phyloP scores from a whole-genome alignment of 1,139 yeast genomes.

The Pneumocystis murina region DNA sequence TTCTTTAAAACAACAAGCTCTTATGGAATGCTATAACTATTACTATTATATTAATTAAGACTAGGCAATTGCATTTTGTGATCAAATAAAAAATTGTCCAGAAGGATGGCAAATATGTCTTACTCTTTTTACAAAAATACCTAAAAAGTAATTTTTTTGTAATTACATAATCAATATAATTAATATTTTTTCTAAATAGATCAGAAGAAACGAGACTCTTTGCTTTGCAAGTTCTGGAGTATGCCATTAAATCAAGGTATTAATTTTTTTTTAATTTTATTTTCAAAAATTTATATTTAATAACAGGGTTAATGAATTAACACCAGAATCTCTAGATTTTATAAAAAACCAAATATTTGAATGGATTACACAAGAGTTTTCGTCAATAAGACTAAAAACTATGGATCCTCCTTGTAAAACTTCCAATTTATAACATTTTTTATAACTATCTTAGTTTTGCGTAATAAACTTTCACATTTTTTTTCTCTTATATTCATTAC shows the following conservation, averaged over 20 bases:
- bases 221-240: slow-evolving; percentile 66
- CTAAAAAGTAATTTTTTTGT: slow-evolving; percentile 14
- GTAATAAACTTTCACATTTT: slow-evolving; percentile 67
- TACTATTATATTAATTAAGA: slow-evolving; percentile 1
- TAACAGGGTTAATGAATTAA: slow-evolving; percentile 8
- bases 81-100: slow-evolving; percentile 55
- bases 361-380: slow-evolving; percentile 21
- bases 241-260: slow-evolving; percentile 30
- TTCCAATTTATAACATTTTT: background rate
- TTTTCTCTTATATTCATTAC: slow-evolving; percentile 55
- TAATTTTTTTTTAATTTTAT: background rate
- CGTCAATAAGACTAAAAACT: slow-evolving; percentile 2
- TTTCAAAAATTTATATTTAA: slow-evolving; percentile 24
- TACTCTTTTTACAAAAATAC: slow-evolving; percentile 37
- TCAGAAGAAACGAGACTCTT: slow-evolving; percentile 43
- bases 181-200: slow-evolving; percentile 3
- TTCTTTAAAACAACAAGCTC: slow-evolving; percentile 47
- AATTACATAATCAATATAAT: background rate
- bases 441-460: slow-evolving; percentile 24
- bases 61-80: slow-evolving; percentile 61
- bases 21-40: slow-evolving; percentile 9
- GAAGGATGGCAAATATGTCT: slow-evolving; percentile 73
- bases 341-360: slow-evolving; percentile 37
- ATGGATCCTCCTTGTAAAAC: slow-evolving; percentile 13
- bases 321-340: slow-evolving; percentile 32